Evolutionary conservation across 2,329 filamentous ascomycete species (phyloP).

Genomic region (Didymellaceae sp.): DNA sequence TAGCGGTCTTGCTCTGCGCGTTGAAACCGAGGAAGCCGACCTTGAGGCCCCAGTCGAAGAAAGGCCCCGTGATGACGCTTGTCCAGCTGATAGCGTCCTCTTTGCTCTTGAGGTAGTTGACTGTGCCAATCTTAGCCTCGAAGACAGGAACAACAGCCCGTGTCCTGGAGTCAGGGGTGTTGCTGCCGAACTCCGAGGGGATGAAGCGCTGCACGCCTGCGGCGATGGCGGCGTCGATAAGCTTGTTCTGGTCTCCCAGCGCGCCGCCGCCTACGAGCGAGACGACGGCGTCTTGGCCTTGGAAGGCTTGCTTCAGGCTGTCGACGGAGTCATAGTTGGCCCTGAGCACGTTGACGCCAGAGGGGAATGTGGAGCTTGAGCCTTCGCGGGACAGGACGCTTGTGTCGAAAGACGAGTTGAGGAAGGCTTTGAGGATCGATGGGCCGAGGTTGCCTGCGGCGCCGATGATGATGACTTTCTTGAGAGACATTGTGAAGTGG

Average conservation of each 20-base stretch:
- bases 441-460: slow-evolving; percentile 54
- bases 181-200: slow-evolving; percentile 65
- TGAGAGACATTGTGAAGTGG: slow-evolving; percentile 41
- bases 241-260: slow-evolving; percentile 54
- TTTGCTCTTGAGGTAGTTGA: slow-evolving; percentile 61
- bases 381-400: slow-evolving; percentile 62
- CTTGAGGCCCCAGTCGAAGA: slow-evolving; percentile 55
- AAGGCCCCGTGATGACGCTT: slow-evolving; percentile 55
- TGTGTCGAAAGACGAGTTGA: slow-evolving; percentile 57
- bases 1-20: slow-evolving; percentile 56
- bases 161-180: slow-evolving; percentile 45
- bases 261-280: slow-evolving; percentile 53
- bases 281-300: slow-evolving; percentile 65
- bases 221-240: slow-evolving; percentile 65
- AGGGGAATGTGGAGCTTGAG: slow-evolving; percentile 52
- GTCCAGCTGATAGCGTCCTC: slow-evolving; percentile 64
- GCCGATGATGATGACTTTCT: slow-evolving; percentile 55
- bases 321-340: slow-evolving; percentile 57
- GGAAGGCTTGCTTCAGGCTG: slow-evolving; percentile 59
- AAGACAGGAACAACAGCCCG: slow-evolving; percentile 59
- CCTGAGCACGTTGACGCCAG: slow-evolving; percentile 52
- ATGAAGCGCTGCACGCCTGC: slow-evolving; percentile 68
- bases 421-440: slow-evolving; percentile 50
- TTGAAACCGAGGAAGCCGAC: slow-evolving; percentile 61
- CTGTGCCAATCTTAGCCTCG: slow-evolving; percentile 54